These are phyloP conservation scores for Seiridium unicorne DNA, from an alignment of 2,329 filamentous ascomycete genomes.

Conservation along the genomic window DNA sequence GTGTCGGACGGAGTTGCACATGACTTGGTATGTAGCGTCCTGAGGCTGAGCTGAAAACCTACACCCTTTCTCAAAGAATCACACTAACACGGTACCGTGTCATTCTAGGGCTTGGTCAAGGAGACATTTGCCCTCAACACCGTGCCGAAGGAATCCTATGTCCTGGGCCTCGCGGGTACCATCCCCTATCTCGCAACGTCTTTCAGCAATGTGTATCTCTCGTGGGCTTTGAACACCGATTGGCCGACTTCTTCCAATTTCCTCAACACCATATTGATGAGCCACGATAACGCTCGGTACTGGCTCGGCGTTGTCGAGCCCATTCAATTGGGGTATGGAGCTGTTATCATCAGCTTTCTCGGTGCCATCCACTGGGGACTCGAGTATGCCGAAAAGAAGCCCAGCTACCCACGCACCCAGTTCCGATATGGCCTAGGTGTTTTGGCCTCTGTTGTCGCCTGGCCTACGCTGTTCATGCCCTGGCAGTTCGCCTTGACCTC, in stretches of 20 bases:
- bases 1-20: constrained; percentile 36
- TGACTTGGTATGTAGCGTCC: constrained; percentile 50
- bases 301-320: constrained; percentile 77
- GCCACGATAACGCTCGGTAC: constrained; percentile 68
- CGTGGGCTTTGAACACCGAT: constrained; percentile 76
- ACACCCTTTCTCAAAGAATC: background rate
- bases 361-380: constrained; percentile 93
- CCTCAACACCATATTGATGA: constrained; percentile 65
- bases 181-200: constrained; percentile 86
- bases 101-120: constrained; percentile 57
- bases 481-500: constrained; percentile 80
- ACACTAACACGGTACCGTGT: constrained; percentile 7
- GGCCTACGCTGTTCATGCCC: constrained; percentile 85
- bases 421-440: constrained; percentile 84
- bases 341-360: constrained; percentile 89
- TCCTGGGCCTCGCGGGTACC: constrained; percentile 73
- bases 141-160: constrained; percentile 67
- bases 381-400: constrained; percentile 74
- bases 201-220: constrained; percentile 75
- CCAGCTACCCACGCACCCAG: constrained; percentile 61
- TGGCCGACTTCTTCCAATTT: constrained; percentile 57
- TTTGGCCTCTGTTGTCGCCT: constrained; percentile 75
- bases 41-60: background rate
- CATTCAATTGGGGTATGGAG: constrained; percentile 86
- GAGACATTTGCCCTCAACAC: constrained; percentile 65